Evolutionary conservation across 139 green algal genomes (phyloP).

Genomic region (Medakamo hakoo): DNA sequence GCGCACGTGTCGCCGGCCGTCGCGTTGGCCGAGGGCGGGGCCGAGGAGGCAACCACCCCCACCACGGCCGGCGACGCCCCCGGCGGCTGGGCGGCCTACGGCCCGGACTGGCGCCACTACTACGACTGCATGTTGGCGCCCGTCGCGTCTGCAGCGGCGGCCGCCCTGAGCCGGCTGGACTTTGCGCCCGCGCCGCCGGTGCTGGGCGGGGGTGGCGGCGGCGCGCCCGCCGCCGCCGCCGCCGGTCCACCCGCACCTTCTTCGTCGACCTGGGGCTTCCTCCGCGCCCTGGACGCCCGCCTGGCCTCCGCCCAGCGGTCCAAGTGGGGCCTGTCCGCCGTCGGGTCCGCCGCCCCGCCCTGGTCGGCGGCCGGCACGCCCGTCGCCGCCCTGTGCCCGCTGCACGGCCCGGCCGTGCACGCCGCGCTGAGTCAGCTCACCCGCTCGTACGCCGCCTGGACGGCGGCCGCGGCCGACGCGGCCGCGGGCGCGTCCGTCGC

Average conservation of each 20-base stretch:
- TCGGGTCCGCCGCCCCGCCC: background rate
- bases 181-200: conserved; percentile 15
- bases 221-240: background rate
- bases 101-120: conserved; percentile 74
- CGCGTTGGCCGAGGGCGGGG: too few relatives aligned
- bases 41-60: too few relatives aligned
- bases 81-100: conserved; percentile 56
- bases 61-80: conserved; percentile 24
- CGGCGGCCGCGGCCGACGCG: conserved; percentile 20
- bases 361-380: conserved; percentile 9
- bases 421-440: conserved; percentile 41
- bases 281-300: conserved; percentile 9
- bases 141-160: conserved; percentile 38
- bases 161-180: conserved; percentile 59
- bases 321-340: background rate
- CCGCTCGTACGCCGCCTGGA: conserved; percentile 27
- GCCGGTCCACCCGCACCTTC: too few relatives aligned
- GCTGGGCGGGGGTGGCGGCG: background rate
- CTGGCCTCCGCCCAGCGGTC: conserved; percentile 13
- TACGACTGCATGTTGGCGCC: conserved; percentile 92
- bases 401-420: conserved; percentile 72
- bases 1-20: conserved; percentile 47
- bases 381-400: conserved; percentile 31
- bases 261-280: background rate
- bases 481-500: conserved; percentile 23